phyloP scores from a whole-genome alignment of 208 protist genomes.

The Sergeia podlipaevii region DNA sequence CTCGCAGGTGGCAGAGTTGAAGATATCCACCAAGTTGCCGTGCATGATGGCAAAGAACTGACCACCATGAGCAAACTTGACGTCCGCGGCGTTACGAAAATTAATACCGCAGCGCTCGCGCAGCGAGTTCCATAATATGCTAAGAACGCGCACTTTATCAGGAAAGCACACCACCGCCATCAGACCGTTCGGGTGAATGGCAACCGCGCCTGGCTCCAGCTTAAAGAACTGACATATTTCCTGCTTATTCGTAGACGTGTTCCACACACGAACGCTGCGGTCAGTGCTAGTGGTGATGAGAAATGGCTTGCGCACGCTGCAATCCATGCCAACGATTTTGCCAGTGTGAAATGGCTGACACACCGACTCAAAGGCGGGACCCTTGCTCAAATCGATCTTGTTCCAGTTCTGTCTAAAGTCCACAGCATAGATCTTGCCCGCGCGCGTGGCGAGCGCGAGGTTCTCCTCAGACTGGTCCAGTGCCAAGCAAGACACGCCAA shows the following conservation, averaged over 20 bases:
- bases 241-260: slow-evolving; percentile 87
- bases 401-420: slow-evolving; percentile 49
- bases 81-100: slow-evolving; percentile 86
- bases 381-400: not conserved
- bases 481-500: slow-evolving; percentile 47
- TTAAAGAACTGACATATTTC: slow-evolving; percentile 88
- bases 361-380: slow-evolving; percentile 56
- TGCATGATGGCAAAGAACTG: slow-evolving; percentile 94
- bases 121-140: slow-evolving; percentile 92
- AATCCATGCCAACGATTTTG: slow-evolving; percentile 88
- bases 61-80: slow-evolving; percentile 92
- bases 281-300: slow-evolving; percentile 92
- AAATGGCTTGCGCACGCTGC: slow-evolving; percentile 93
- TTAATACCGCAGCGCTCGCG: slow-evolving; percentile 82
- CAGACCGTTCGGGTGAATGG: slow-evolving; percentile 93
- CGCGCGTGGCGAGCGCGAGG: slow-evolving; percentile 51
- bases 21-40: slow-evolving; percentile 92
- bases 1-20: slow-evolving; percentile 92
- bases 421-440: slow-evolving; percentile 62
- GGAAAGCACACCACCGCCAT: slow-evolving; percentile 93
- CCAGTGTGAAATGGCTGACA: slow-evolving; percentile 83
- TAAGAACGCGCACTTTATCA: slow-evolving; percentile 94
- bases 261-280: slow-evolving; percentile 94
- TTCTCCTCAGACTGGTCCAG: slow-evolving; percentile 68
- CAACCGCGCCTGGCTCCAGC: slow-evolving; percentile 82